Evolutionary conservation across 768 basidiomycete genomes (phyloP).

Genomic region (Mycena maculata): DNA sequence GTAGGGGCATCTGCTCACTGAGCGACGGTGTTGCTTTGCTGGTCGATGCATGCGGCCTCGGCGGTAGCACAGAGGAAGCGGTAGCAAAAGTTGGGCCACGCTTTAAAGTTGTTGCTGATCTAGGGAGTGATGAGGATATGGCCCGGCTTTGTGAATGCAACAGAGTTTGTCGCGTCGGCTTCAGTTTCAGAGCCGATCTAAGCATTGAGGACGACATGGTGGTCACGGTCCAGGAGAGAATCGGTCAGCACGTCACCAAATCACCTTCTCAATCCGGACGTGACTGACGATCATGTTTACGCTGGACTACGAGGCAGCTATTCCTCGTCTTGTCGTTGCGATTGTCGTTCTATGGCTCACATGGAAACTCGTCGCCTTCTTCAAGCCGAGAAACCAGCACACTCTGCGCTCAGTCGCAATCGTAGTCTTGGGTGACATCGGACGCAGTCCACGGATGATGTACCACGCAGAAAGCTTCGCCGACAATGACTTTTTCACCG

Average conservation of each 20-base stretch:
- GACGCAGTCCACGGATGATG: conserved; percentile 98
- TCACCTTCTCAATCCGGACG: neutral
- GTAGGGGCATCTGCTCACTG: conserved; percentile 45
- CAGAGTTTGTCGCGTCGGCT: neutral
- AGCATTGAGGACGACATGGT: conserved; percentile 26
- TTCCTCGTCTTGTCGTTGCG: conserved; percentile 23
- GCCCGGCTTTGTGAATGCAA: conserved; percentile 10
- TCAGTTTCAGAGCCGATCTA: conserved; percentile 17
- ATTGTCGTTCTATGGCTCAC: conserved; percentile 39
- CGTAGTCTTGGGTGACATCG: conserved; percentile 95
- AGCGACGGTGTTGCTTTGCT: conserved; percentile 40
- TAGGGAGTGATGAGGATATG: conserved; percentile 28
- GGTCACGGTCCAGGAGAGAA: neutral
- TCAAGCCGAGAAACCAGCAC: conserved; percentile 52
- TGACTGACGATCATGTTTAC: conserved; percentile 14
- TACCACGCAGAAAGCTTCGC: conserved; percentile 97
- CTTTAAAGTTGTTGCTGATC: conserved; percentile 32
- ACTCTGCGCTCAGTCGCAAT: conserved; percentile 82
- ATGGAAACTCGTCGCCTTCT: conserved; percentile 48
- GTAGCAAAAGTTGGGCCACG: conserved; percentile 41
- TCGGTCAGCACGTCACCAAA: too few species aligned
- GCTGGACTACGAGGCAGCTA: conserved; percentile 31
- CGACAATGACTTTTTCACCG: conserved; percentile 78
- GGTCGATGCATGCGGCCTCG: conserved; percentile 31
- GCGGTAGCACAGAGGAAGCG: conserved; percentile 37